Percentiles rank a stretch among this genome's conserved stretches.
Conservation (phyloP, 345 rosid species). For the Passiflora organensis region DNA sequence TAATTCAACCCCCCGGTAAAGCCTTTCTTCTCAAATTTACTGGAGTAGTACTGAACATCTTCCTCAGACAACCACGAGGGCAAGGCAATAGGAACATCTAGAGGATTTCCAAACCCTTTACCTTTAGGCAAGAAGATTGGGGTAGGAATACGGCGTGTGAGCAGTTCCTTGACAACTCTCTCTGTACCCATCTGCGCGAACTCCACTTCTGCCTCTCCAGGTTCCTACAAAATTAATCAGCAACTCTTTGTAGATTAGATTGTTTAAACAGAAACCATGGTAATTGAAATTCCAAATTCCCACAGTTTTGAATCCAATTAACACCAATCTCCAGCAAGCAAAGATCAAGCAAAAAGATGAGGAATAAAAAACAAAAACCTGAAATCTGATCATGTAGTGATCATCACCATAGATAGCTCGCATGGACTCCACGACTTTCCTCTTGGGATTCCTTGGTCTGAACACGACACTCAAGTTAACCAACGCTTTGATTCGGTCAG, state of each 20-base stretch:
- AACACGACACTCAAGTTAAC: conserved; percentile 45
- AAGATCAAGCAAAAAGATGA: too few species aligned
- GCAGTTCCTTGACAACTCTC: conserved; percentile 8
- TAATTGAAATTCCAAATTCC: neutral
- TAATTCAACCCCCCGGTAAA: conserved; percentile 26
- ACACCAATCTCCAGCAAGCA: too few species aligned
- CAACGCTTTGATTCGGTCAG: conserved; percentile 55
- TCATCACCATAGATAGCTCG: neutral
- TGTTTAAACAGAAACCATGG: neutral
- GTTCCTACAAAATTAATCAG: conserved; percentile 3
- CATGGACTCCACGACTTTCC: neutral
- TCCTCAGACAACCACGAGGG: conserved; percentile 30
- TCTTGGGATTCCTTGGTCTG: conserved; percentile 12
- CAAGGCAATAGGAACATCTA: conserved; percentile 13
- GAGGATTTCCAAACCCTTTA: conserved; percentile 15
- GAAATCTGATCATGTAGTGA: neutral
- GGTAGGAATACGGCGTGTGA: conserved; percentile 3
- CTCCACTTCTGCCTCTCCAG: conserved; percentile 15
- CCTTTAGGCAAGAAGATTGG: conserved; percentile 14
- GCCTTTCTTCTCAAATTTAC: conserved; percentile 22
- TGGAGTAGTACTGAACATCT: conserved; percentile 20
- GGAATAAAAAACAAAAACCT: neutral
- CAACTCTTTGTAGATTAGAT: too few species aligned
- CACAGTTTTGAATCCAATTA: neutral
- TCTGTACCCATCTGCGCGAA: conserved; percentile 9